phyloP scores from a whole-genome alignment of 306 rosid genomes.

The Prunus kanzakura region DNA sequence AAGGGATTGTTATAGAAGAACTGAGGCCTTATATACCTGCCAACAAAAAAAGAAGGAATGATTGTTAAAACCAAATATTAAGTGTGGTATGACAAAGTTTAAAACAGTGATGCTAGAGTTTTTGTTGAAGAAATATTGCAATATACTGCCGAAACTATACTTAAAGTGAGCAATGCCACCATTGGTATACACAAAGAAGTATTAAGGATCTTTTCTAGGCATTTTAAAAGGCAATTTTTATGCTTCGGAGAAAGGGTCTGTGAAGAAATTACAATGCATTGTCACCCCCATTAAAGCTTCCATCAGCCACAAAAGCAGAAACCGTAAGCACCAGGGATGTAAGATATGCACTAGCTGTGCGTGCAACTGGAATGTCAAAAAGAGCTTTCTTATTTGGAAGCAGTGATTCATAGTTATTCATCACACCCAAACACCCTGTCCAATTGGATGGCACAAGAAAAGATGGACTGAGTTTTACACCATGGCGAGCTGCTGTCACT shows the following conservation, averaged over 20 bases:
- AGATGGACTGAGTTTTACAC: constrained; percentile 92
- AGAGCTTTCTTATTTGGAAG: constrained; percentile 85
- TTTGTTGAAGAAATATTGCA: background rate
- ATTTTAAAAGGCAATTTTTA: background rate
- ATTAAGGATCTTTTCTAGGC: background rate
- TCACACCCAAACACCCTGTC: constrained; percentile 95
- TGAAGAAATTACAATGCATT: constrained; percentile 69
- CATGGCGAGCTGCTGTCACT: constrained; percentile 75
- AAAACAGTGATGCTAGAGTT: background rate
- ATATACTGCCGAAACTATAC: background rate
- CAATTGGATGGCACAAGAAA: constrained; percentile 90
- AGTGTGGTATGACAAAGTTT: background rate
- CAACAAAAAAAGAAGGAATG: constrained; percentile 4
- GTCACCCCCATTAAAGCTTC: constrained; percentile 92
- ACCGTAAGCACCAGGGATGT: constrained; percentile 74
- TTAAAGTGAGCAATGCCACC: background rate
- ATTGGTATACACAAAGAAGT: background rate
- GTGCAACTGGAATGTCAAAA: constrained; percentile 86
- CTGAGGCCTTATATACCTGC: constrained; percentile 93
- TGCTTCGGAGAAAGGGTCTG: background rate
- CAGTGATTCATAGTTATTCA: constrained; percentile 85
- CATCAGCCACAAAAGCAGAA: constrained; percentile 82
- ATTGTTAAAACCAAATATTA: background rate
- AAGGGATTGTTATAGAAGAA: constrained; percentile 88
- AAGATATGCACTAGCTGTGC: constrained; percentile 82